These are phyloP conservation scores for Euphorbia corollata DNA, from an alignment of 441 rosid species.

Conservation along the genomic window DNA sequence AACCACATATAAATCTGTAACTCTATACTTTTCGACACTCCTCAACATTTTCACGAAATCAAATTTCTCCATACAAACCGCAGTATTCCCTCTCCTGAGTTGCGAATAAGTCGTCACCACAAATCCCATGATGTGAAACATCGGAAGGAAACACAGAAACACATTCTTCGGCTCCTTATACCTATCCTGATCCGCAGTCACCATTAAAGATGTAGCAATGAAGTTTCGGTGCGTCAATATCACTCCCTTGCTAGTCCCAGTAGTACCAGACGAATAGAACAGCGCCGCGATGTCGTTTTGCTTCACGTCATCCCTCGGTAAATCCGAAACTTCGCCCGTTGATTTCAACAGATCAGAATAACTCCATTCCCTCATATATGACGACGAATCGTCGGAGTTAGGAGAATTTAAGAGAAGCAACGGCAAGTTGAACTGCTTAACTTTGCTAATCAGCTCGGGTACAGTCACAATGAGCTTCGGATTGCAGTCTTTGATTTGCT, in stretches of 20 bases:
- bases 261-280: constrained; percentile 83
- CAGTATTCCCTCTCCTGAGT: constrained; percentile 50
- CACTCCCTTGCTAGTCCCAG: constrained; percentile 80
- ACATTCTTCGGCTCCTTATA: constrained; percentile 37
- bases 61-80: constrained; percentile 54
- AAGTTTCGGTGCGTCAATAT: constrained; percentile 63
- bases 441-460: constrained; percentile 38
- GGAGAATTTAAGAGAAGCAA: constrained; percentile 37
- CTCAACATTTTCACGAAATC: constrained; percentile 46
- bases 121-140: constrained; percentile 82
- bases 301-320: constrained; percentile 34
- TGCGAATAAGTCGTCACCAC: constrained; percentile 33
- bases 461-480: constrained; percentile 59
- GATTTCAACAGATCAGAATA: constrained; percentile 37
- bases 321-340: constrained; percentile 28
- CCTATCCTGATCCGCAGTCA: constrained; percentile 45
- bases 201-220: constrained; percentile 52
- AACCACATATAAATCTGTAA: constrained; percentile 59
- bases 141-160: constrained; percentile 60
- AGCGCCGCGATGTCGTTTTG: constrained; percentile 60
- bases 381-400: constrained; percentile 6
- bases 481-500: constrained; percentile 53
- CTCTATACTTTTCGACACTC: constrained; percentile 46
- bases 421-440: constrained; percentile 48
- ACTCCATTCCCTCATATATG: constrained; percentile 24